A percentile compares a stretch with the other conserved stretches of the same genome.
phyloP scores from a whole-genome alignment of 305 asterid species.

The Fraxinus xanthoxyloides region DNA sequence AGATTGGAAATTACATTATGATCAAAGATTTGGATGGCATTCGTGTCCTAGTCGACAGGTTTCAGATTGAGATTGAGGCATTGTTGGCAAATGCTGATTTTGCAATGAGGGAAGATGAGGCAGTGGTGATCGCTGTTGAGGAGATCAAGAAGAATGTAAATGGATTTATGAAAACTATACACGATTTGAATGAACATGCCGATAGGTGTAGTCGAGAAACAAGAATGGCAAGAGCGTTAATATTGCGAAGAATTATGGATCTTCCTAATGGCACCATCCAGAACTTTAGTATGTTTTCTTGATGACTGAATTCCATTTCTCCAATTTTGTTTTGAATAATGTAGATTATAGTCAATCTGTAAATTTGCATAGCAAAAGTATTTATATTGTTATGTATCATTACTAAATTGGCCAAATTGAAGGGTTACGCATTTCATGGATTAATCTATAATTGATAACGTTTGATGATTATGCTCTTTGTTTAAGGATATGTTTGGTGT shows the following conservation, averaged over 20 bases:
- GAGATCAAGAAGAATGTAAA: conserved; percentile 59
- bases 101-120: conserved; percentile 56
- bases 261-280: conserved; percentile 44
- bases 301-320: conserved; percentile 19
- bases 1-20: conserved; percentile 50
- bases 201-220: conserved; percentile 65
- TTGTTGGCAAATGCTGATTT: conserved; percentile 55
- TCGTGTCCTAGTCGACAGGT: conserved; percentile 46
- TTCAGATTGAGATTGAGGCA: conserved; percentile 56
- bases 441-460: background rate
- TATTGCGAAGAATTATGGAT: conserved; percentile 57
- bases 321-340: background rate
- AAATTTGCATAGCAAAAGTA: background rate
- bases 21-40: conserved; percentile 62
- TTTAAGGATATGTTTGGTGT: background rate
- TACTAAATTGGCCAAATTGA: background rate
- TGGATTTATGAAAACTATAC: conserved; percentile 51
- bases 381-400: background rate
- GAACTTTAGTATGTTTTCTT: conserved; percentile 45
- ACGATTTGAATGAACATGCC: conserved; percentile 51
- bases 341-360: background rate
- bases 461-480: background rate
- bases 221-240: conserved; percentile 63
- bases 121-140: conserved; percentile 62
- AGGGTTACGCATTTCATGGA: background rate